phyloP scores from a whole-genome alignment of 2,329 filamentous ascomycete genomes.

The Penicillium sp. region DNA sequence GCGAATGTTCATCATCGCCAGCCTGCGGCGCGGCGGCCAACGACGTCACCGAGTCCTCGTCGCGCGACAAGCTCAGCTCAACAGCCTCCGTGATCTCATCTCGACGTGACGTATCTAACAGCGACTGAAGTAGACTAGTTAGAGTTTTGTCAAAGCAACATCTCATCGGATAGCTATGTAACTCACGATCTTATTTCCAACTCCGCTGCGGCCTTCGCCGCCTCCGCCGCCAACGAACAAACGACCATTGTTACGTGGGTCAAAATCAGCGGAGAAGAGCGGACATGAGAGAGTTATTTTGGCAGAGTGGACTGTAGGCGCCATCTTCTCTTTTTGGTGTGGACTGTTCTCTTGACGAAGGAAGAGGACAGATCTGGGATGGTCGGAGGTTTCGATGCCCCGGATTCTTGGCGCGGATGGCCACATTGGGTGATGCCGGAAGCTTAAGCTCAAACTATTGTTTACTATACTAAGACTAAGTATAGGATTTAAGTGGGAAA shows the following conservation, averaged over 20 bases:
- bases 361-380: conserved; percentile 25
- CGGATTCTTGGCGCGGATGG: conserved; percentile 30
- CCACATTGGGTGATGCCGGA: conserved; percentile 16
- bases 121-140: conserved; percentile 50
- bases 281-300: conserved; percentile 76
- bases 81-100: conserved; percentile 64
- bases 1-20: conserved; percentile 44
- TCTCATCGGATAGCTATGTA: neutral
- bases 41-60: conserved; percentile 88
- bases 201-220: conserved; percentile 75
- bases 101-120: conserved; percentile 69
- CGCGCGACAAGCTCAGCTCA: conserved; percentile 74
- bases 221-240: conserved; percentile 86
- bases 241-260: conserved; percentile 72
- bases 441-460: neutral
- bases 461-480: neutral
- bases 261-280: conserved; percentile 84
- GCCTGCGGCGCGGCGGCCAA: conserved; percentile 67
- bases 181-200: conserved; percentile 82
- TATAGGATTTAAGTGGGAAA: too few relatives aligned
- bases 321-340: conserved; percentile 30
- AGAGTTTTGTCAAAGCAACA: neutral
- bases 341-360: conserved; percentile 3
- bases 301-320: conserved; percentile 47
- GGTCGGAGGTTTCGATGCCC: conserved; percentile 19